Evolutionary conservation across 2,329 filamentous ascomycete species (phyloP).

Genomic region (Chaetomium sp.): DNA sequence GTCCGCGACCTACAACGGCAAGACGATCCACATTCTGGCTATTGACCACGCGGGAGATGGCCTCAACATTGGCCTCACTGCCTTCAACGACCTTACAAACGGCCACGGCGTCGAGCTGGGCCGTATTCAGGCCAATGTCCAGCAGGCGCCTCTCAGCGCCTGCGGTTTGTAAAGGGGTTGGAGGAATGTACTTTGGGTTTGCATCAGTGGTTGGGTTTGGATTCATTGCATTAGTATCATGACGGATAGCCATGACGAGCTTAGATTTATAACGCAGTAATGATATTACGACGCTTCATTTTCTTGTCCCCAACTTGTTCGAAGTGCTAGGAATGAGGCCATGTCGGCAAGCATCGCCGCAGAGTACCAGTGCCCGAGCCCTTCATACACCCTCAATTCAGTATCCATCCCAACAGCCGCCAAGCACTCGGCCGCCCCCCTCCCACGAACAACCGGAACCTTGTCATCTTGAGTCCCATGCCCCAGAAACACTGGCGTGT

Average conservation of each 20-base stretch:
- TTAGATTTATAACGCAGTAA: conserved; percentile 16
- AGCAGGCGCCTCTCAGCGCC: conserved; percentile 46
- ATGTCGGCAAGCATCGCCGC: conserved; percentile 46
- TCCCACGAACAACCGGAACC: conserved; percentile 44
- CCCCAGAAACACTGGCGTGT: conserved; percentile 49
- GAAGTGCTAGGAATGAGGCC: conserved; percentile 24
- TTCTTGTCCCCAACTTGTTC: conserved; percentile 1
- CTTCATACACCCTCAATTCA: conserved; percentile 44
- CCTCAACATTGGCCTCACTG: conserved; percentile 60
- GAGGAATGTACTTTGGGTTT: background rate
- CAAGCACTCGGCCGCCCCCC: conserved; percentile 42
- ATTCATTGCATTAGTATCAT: conserved; percentile 9
- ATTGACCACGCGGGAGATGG: conserved; percentile 54
- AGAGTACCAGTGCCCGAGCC: conserved; percentile 51
- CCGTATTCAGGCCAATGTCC: conserved; percentile 53
- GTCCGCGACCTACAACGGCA: conserved; percentile 54
- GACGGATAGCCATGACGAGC: background rate
- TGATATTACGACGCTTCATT: conserved; percentile 15
- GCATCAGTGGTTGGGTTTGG: background rate
- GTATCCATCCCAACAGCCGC: conserved; percentile 41
- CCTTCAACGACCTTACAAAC: conserved; percentile 59
- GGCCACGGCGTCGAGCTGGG: conserved; percentile 54
- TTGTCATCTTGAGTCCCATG: conserved; percentile 49
- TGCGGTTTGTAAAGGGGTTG: conserved; percentile 43
- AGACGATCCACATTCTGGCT: conserved; percentile 56